These are phyloP conservation scores for Lachancea cidri DNA, from an alignment of 805 yeast genomes.

Conservation along the genomic window DNA sequence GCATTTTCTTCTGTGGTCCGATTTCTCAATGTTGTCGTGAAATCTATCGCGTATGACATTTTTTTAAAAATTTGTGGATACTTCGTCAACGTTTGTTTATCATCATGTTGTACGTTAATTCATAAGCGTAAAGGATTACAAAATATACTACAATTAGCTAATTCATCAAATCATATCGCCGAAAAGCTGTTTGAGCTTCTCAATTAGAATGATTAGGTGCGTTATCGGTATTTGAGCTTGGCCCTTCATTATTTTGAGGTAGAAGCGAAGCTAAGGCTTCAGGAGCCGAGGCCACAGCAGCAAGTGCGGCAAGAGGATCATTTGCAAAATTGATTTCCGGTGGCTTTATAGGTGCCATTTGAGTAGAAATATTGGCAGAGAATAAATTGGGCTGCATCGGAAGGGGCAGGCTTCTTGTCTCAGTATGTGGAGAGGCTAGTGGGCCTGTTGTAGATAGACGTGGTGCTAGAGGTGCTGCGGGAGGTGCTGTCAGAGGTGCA, in stretches of 20 bases:
- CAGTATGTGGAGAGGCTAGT: neutral
- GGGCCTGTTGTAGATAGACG: neutral
- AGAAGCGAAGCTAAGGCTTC: constrained; percentile 18
- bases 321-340: constrained; percentile 23
- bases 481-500: neutral
- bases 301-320: constrained; percentile 35
- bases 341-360: neutral
- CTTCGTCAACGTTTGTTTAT: neutral
- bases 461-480: neutral
- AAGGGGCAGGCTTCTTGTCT: constrained; percentile 7
- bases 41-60: neutral
- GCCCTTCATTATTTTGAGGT: constrained; percentile 5
- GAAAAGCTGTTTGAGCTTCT: too few relatives aligned
- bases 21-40: neutral
- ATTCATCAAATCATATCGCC: too few relatives aligned
- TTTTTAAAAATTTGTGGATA: neutral
- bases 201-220: neutral
- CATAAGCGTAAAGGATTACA: neutral
- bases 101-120: neutral
- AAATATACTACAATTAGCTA: neutral
- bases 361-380: neutral
- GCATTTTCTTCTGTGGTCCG: constrained; percentile 2
- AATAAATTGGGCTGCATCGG: constrained; percentile 8
- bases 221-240: neutral
- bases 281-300: constrained; percentile 36